Evolutionary conservation across 345 rosid genomes (phyloP).

Genomic region (Eucalyptus sp.): DNA sequence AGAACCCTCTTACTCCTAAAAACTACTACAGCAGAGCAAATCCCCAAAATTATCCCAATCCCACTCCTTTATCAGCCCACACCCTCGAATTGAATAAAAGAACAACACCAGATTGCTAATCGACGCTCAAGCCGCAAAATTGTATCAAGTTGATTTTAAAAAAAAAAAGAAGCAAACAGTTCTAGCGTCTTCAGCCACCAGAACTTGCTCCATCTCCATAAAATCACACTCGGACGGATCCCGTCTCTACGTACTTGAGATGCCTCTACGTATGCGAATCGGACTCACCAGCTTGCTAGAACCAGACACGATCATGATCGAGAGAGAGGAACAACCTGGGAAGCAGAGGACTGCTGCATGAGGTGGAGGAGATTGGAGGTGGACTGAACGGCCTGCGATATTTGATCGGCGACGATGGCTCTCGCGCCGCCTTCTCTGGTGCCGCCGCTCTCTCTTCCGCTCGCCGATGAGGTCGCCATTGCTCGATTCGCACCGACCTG

Average conservation of each 20-base stretch:
- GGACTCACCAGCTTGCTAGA: background rate
- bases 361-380: conserved; percentile 77
- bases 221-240: background rate
- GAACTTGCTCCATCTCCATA: background rate
- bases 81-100: background rate
- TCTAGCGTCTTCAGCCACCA: background rate
- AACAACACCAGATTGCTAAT: background rate
- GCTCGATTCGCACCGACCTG: background rate
- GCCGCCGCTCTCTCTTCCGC: background rate
- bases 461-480: conserved; percentile 11
- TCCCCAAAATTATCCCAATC: background rate
- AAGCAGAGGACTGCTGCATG: conserved; percentile 75
- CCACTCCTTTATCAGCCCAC: background rate
- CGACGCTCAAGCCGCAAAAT: background rate
- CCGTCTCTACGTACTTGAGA: background rate
- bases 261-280: background rate
- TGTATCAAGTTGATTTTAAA: background rate
- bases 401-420: conserved; percentile 66
- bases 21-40: background rate
- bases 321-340: conserved; percentile 26
- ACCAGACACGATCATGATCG: background rate
- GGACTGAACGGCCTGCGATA: conserved; percentile 66
- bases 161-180: background rate
- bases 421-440: conserved; percentile 54
- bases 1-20: background rate